Evolutionary conservation across 768 basidiomycete species (phyloP).

Genomic region (Suillus subaureus): DNA sequence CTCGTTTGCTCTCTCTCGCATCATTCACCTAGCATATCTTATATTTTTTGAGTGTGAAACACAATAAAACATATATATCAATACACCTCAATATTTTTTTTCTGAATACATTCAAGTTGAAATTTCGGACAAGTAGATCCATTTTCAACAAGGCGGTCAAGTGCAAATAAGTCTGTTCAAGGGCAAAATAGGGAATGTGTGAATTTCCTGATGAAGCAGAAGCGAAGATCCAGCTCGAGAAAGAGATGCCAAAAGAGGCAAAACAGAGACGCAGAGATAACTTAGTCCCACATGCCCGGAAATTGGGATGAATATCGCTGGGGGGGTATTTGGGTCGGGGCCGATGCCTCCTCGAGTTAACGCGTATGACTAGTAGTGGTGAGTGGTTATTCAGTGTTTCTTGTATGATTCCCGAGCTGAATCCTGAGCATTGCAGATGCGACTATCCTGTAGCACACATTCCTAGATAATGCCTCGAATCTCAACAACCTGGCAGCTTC

Average conservation of each 20-base stretch:
- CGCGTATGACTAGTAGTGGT: background rate
- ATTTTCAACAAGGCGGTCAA: too few species aligned
- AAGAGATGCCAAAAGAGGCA: constrained; percentile 7
- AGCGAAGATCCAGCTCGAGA: constrained; percentile 4
- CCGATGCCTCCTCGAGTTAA: background rate
- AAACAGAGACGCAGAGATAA: constrained; percentile 1
- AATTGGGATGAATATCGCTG: background rate
- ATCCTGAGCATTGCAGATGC: background rate
- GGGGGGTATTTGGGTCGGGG: constrained; percentile 8
- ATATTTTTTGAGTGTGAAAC: too few species aligned
- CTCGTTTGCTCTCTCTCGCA: too few species aligned
- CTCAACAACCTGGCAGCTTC: background rate
- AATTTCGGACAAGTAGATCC: too few species aligned
- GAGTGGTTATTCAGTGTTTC: background rate
- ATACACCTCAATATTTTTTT: too few species aligned
- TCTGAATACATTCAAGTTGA: too few species aligned
- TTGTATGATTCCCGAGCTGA: background rate
- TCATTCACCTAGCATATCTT: too few species aligned
- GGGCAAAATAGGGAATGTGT: too few species aligned
- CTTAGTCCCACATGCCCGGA: background rate
- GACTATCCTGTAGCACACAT: background rate
- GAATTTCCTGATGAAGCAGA: too few species aligned
- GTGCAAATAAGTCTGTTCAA: too few species aligned
- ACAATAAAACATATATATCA: too few species aligned
- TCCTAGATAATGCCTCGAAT: background rate